Base-by-base conservation (phyloP, 2,329 filamentous ascomycete species). In the Trichoderma sp. region DNA sequence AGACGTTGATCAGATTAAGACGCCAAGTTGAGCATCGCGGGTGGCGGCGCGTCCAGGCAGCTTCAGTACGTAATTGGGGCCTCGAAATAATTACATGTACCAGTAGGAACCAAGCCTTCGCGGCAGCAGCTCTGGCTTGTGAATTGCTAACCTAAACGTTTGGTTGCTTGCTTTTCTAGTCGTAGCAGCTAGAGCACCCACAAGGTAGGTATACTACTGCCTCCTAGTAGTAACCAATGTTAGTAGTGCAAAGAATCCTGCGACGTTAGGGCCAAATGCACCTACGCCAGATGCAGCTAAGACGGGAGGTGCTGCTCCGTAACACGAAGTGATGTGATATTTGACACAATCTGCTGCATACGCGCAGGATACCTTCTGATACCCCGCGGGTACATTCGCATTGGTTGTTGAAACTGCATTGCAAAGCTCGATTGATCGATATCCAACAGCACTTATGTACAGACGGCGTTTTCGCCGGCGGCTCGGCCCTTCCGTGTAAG, bases 401-500 rank as follows among this genome's bases (percentile, higher is more conserved):
- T 52, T 27, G n/a, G 49, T 21, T 40, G 33, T 33, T 24, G 24
- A 64, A 33, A 37, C 49, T 27, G 7, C 61, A 43, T 21, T 43
- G 35, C 19, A 19, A 56, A 27, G 55, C 37, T 64, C 33, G 21
- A 64, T 55, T 56, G 10, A 19, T 56, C 47, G 21, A 33, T 55
- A 27, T 43, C 52, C 27, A 64, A 56, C 24, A 27, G 24, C 13
- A 49, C 61, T 52, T n/a, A 19, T 19, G 37, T 35, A 35, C 16
- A 55, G 4, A 56, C 52, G 61, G 61, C 61, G 61, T 43, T 43
- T 64, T 64, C 24, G 43, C 61, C 49, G 53, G 43, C 61, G 61
- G 61, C 61, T 64, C 61, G 61, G 61, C 49, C 61, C 61, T 64
- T 55, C 61, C 61, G 61, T 56, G 61, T 56, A 64, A 64, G 61